A percentile compares a stretch with the other conserved stretches of the same genome.
phyloP scores from a whole-genome alignment of 331 rosid species.

The Erythrophleum ivorense region DNA sequence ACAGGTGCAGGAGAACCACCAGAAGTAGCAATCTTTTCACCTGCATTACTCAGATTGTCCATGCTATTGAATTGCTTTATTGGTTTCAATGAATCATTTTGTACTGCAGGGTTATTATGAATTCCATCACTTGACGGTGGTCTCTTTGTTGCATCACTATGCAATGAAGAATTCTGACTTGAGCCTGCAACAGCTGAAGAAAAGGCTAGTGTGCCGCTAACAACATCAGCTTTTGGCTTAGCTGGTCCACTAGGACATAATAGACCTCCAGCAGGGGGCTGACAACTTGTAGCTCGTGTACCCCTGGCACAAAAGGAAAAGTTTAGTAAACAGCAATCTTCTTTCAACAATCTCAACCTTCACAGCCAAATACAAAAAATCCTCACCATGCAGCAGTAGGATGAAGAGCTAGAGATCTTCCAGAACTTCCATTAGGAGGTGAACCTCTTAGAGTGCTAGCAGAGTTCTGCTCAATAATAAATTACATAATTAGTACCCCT shows the following conservation, averaged over 20 bases:
- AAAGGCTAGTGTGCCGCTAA: conserved; percentile 52
- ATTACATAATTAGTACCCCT: conserved; percentile 33
- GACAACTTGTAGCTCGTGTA: conserved; percentile 70
- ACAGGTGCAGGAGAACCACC: conserved; percentile 53
- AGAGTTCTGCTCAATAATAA: conserved; percentile 58
- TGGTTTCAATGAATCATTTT: conserved; percentile 57
- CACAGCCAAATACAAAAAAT: conserved; percentile 32
- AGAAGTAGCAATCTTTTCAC: conserved; percentile 52
- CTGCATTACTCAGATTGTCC: conserved; percentile 52
- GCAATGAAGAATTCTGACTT: conserved; percentile 51
- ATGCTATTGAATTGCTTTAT: conserved; percentile 54
- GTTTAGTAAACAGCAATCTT: conserved; percentile 8
- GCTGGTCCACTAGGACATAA: conserved; percentile 59
- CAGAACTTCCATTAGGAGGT: conserved; percentile 83
- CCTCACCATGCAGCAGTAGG: conserved; percentile 84
- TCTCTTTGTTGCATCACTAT: conserved; percentile 59
- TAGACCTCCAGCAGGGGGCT: conserved; percentile 50
- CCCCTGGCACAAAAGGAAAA: conserved; percentile 64
- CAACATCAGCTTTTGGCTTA: conserved; percentile 66
- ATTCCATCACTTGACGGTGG: conserved; percentile 54
- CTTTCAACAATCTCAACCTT: conserved; percentile 32
- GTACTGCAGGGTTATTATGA: conserved; percentile 50
- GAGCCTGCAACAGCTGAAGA: conserved; percentile 67
- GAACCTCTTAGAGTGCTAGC: conserved; percentile 59
- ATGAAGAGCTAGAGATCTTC: conserved; percentile 70